phyloP scores from a whole-genome alignment of 2,329 filamentous ascomycete genomes.

The Trichoderma polysporum region DNA sequence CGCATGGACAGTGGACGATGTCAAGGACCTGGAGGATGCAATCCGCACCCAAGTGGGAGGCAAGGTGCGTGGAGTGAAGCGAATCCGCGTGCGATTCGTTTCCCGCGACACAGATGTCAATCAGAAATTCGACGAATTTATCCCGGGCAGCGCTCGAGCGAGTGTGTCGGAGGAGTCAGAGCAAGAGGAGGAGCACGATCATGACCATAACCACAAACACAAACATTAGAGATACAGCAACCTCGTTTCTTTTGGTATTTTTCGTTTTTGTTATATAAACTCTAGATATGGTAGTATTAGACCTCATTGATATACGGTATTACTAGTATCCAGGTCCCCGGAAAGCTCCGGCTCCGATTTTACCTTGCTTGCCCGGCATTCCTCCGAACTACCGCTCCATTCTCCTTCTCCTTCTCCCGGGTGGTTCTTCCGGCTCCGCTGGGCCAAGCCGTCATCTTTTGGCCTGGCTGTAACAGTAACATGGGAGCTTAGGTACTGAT shows the following conservation, averaged over 20 bases:
- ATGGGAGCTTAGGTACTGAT: too few species aligned
- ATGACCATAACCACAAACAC: constrained; percentile 32
- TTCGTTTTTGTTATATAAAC: background rate
- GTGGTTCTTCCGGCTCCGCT: background rate
- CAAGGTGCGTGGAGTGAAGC: constrained; percentile 79
- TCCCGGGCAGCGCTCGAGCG: constrained; percentile 63
- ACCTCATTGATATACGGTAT: constrained; percentile 2
- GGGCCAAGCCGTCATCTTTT: too few species aligned
- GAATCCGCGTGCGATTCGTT: constrained; percentile 81
- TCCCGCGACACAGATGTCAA: constrained; percentile 59
- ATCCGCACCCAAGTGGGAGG: constrained; percentile 71
- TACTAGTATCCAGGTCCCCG: background rate
- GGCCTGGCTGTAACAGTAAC: too few species aligned
- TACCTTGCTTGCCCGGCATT: background rate
- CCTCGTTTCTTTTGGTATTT: background rate
- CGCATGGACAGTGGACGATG: constrained; percentile 71
- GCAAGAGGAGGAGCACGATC: constrained; percentile 41
- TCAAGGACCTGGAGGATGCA: constrained; percentile 67
- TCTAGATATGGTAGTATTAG: constrained; percentile 7
- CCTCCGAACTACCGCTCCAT: too few species aligned
- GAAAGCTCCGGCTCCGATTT: background rate
- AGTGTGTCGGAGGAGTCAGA: constrained; percentile 47
- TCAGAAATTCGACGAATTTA: constrained; percentile 75
- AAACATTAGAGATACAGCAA: constrained; percentile 31
- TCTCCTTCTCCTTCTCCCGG: background rate